Evolutionary conservation across 2,329 filamentous ascomycete species (phyloP), one percentile per base, ranked within the genome.

Genomic region (Chlorencoelia australis): DNA sequence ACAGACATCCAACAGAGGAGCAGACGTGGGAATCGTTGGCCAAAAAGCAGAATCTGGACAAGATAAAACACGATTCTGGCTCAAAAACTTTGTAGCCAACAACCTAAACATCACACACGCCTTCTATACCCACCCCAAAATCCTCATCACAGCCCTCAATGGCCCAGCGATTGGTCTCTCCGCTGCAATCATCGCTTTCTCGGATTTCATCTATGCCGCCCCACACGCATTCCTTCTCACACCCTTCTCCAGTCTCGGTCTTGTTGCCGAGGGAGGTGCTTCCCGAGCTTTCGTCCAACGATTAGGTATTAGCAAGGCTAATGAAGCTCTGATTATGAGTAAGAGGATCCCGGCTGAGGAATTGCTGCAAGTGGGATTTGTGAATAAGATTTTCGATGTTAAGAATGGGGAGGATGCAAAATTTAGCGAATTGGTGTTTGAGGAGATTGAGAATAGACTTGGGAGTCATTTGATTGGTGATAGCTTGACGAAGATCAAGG

Each of bases 91-190:
- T 61, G 81, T 85, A 8, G 68, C 80, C 48, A 81, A 82, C 68
- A 96, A 96, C 68, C 73, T 95, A 39, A 83, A 94, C 69, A 73
- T 85, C 52, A 91, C 88, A 2, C 80, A 85, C 51, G 80, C 86
- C 50, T 94, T 96, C 66, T 88, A 91, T 67, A 79, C 78, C 10
- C 91, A 96, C 63, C 84, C 87, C 51, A 95, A 96, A 65, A 82
- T 96, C 61, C 82, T 96, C 16, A 73, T 96, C 42, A 79, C 80
- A 0, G 91, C 85, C 0, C 78, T 96, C 47, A 96, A 96, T 63
- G 91, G 89, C 3, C 91, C 91, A 5, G 87, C 79, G 8, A 71
- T 98, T 35, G 91, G 91, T 5, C 78, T 96, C 20, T 83, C 82
- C 2, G 91, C 89, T 1, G 88, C 89, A 0, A 63, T 96, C 0